These are phyloP conservation scores for Candida taoyuanica DNA, from an alignment of 805 yeast genomes.

Conservation along the genomic window DNA sequence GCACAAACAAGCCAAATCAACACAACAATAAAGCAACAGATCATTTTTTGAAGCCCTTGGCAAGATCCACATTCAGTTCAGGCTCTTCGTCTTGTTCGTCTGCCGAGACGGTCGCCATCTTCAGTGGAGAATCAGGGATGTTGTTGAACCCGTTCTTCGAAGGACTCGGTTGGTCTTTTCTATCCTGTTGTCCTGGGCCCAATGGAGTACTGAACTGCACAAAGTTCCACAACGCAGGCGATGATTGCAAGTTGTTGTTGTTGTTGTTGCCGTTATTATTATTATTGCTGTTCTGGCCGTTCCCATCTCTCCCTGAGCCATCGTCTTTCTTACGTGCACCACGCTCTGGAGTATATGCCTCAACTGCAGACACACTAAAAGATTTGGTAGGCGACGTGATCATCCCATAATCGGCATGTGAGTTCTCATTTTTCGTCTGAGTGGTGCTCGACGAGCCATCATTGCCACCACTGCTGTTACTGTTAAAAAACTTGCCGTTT, in stretches of 20 bases:
- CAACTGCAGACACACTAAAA: conserved; percentile 46
- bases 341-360: conserved; percentile 62
- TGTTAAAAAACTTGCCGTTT: conserved; percentile 4
- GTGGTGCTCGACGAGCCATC: conserved; percentile 7
- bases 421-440: conserved; percentile 12
- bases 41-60: conserved; percentile 39
- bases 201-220: conserved; percentile 63
- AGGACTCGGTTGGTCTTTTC: conserved; percentile 19
- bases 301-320: conserved; percentile 20
- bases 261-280: conserved; percentile 6
- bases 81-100: conserved; percentile 39
- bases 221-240: conserved; percentile 93
- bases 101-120: conserved; percentile 30
- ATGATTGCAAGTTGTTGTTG: conserved; percentile 31
- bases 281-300: conserved; percentile 6
- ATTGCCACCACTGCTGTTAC: conserved; percentile 12
- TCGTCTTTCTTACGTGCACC: conserved; percentile 32
- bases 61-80: conserved; percentile 43
- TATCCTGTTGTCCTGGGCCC: conserved; percentile 21
- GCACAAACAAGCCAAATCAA: background rate
- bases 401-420: conserved; percentile 23
- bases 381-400: conserved; percentile 36
- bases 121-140: conserved; percentile 23
- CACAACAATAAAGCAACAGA: background rate
- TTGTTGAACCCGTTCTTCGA: conserved; percentile 16